Percentiles rank a stretch among this genome's conserved stretches.
Conservation (phyloP, 495 filamentous ascomycete genomes). For the Aspergillus sclerotioniger region DNA sequence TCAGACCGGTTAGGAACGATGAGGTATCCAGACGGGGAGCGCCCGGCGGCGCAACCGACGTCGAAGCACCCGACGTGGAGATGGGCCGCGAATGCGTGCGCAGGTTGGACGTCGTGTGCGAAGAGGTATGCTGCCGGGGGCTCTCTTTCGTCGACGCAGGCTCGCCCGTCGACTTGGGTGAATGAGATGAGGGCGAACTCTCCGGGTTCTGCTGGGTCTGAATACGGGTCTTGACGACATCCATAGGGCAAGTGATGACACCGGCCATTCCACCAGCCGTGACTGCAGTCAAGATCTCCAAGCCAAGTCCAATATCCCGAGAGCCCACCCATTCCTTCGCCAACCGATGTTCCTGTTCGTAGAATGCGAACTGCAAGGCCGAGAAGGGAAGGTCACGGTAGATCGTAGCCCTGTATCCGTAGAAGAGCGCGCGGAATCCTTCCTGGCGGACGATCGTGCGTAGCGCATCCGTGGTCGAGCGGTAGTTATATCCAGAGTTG, state of each 20-base stretch:
- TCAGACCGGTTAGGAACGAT: constrained; percentile 80
- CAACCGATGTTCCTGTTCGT: constrained; percentile 84
- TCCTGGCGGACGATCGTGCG: constrained; percentile 80
- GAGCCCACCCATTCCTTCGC: constrained; percentile 71
- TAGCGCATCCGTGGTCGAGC: constrained; percentile 71
- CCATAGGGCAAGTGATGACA: constrained; percentile 89
- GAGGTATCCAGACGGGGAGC: constrained; percentile 79
- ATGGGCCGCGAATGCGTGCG: constrained; percentile 58
- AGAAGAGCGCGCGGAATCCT: constrained; percentile 81
- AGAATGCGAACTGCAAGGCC: constrained; percentile 95
- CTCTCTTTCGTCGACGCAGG: constrained; percentile 36
- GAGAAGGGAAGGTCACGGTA: constrained; percentile 95
- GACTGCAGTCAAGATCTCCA: constrained; percentile 87
- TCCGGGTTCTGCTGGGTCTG: constrained; percentile 81
- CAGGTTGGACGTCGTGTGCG: constrained; percentile 28
- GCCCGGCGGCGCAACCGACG: constrained; percentile 70
- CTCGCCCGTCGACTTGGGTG: constrained; percentile 26
- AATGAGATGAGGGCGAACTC: constrained; percentile 10
- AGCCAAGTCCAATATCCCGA: constrained; percentile 73
- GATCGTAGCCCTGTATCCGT: constrained; percentile 90
- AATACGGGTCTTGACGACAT: constrained; percentile 97
- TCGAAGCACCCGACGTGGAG: constrained; percentile 81
- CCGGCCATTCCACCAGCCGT: constrained; percentile 93
- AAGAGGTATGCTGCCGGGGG: constrained; percentile 30
- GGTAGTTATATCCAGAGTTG: constrained; percentile 91